Base-by-base conservation (phyloP, 1,284 basidiomycete genomes). In the Cutaneotrichosporon spelunceum region DNA sequence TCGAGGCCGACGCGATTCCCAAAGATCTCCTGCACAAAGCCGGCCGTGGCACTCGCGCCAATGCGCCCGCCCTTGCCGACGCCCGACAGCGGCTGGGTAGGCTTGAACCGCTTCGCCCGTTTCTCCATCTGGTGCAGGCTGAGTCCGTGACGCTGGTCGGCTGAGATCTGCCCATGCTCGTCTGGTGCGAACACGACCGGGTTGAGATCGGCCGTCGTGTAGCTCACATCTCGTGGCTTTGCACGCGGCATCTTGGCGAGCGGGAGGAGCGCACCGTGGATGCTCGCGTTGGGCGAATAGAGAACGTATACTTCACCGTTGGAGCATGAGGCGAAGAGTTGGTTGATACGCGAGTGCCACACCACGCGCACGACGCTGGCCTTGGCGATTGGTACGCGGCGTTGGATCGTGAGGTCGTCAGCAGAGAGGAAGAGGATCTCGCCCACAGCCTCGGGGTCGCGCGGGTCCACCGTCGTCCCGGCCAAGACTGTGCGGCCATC, bases 331-430 rank as follows among this genome's bases (percentile, higher is more conserved):
- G 88, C 84, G 59, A 96, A 82, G 72, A 97, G 90, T 84, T 97
- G 94, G 80, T 97, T 97, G 81, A 97, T 96, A 78, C 91, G 90
- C n/a, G 91, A 87, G 80, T 96, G 94, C 93, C 93, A 97, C 30
- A 85, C 80, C 1, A 96, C 89, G 69, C 87, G 89, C 60, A 97
- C 89, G 6, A 94, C 92, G 29, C 88, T 91, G 8, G 61, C 79
- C 85, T 87, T 75, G 80, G 87, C 70, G 86, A 81, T 70, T 64
- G 69, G 83, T 80, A 81, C 77, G 85, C 87, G 63, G 82, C 87
- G 66, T 64, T 79, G 72, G 49, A 87, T 82, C 66, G 86, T 85
- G 55, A 96, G 79, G 50, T 82, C 84, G 59, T 87, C 84, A 72
- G 86, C 86, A 56, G 81, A 81, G 78, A 96, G 74, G 71, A 95